Evolutionary conservation across 2,329 filamentous ascomycete species (phyloP), one percentile per base, ranked within the genome.

Genomic region (Penicillium janthinellum): DNA sequence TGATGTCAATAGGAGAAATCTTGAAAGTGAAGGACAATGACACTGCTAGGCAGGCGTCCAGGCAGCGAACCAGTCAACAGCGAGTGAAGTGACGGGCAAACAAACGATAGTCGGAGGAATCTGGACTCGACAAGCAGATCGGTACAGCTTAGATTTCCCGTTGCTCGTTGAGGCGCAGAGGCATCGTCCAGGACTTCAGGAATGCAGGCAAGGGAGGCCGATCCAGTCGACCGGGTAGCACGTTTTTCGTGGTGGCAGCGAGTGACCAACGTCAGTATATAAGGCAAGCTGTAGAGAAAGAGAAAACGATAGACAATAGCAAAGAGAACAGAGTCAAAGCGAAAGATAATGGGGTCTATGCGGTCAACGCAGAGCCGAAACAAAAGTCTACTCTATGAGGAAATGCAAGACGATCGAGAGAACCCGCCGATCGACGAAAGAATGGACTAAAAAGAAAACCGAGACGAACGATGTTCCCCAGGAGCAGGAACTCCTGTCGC

Each of bases 141-240:
- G 25, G 35, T 45, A 52, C 34, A 14, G 37, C 49, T 54, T 37
- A 44, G 42, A 61, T 60, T 38, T 60, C 31, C 38, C 35, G 53
- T 56, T 65, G 58, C 44, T 53, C 45, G 42, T 38, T 41, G 51
- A 25, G 48, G 48, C 22, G 17, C 41, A 22, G 28, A 58, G 58
- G 63, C 63, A 61, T 65, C 61, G 58, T 63, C 63, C 50, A 56
- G 63, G 61, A 51, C 34, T 35, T 42, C 11, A 47, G 59, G 63
- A 65, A 65, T 65, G 63, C 38, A 63, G 28, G 57, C 58, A 61
- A 65, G 61, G 63, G 58, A 59, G 54, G 42, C 3, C n/a, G 44
- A 49, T 42, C 35, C 22, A 20, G 22, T 34, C 20, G 50, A 34
- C 38, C 47, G 52, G 42, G 37, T 11, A 22, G 14, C 52, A 49